Percentiles rank a stretch among this genome's conserved stretches.
Evolutionary conservation across 495 filamentous ascomycete species (phyloP).

Genomic region (Hypoxylon perforatum): DNA sequence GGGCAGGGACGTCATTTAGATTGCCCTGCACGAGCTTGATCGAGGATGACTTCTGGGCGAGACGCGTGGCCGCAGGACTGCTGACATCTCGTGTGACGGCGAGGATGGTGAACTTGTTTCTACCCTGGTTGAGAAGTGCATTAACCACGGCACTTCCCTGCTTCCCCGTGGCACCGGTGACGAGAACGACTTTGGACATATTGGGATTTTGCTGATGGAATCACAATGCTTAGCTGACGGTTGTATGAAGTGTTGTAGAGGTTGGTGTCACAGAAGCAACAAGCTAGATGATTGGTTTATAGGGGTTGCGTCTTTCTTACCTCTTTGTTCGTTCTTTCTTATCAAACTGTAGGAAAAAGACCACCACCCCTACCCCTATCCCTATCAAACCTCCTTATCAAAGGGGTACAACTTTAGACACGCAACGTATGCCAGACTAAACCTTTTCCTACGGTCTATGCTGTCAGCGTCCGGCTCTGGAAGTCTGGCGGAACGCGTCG

Average conservation of each 20-base stretch:
- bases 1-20: slow-evolving; percentile 60
- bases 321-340: no score
- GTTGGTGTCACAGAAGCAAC: slow-evolving; percentile 7
- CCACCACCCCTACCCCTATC: no score
- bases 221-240: no score
- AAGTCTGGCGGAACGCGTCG: slow-evolving; percentile 27
- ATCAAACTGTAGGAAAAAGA: slow-evolving; percentile 22
- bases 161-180: slow-evolving; percentile 77
- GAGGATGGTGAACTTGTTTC: slow-evolving; percentile 60
- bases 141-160: slow-evolving; percentile 72
- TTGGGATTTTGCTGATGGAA: slow-evolving; percentile 9
- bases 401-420: slow-evolving; percentile 6
- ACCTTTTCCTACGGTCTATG: slow-evolving; percentile 25
- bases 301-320: slow-evolving; percentile 25
- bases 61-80: slow-evolving; percentile 59
- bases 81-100: slow-evolving; percentile 70
- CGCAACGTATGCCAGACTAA: slow-evolving; percentile 13
- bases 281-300: slow-evolving; percentile 12
- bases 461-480: slow-evolving; percentile 17
- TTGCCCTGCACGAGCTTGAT: slow-evolving; percentile 70
- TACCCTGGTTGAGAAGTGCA: slow-evolving; percentile 56
- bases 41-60: slow-evolving; percentile 55
- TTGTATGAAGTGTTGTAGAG: not conserved
- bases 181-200: slow-evolving; percentile 61
- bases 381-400: no score